Conservation (phyloP, 371 early-diverging fungal genomes). For the Mucor circinelloides region DNA sequence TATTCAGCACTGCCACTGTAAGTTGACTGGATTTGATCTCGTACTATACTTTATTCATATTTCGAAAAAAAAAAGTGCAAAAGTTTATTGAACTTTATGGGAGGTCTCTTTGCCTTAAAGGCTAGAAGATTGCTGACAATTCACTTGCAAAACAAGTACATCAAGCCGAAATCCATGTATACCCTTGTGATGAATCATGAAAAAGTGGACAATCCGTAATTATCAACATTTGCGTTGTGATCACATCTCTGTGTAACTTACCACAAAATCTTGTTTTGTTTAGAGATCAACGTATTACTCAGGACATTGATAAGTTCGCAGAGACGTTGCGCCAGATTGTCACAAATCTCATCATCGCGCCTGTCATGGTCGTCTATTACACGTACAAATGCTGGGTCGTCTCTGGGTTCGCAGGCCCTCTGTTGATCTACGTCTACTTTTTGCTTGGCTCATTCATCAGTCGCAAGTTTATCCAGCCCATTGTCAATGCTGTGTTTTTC, state of each 20-base stretch:
- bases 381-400: slow-evolving; percentile 73
- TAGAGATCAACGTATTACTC: slow-evolving; percentile 89
- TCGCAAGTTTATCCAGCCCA: slow-evolving; percentile 68
- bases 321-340: slow-evolving; percentile 62
- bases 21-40: slow-evolving; percentile 8
- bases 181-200: slow-evolving; percentile 55
- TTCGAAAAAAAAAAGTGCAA: too few species aligned
- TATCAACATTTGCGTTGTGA: not conserved
- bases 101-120: slow-evolving; percentile 61
- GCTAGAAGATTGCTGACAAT: slow-evolving; percentile 59
- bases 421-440: slow-evolving; percentile 74
- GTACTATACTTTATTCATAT: not conserved
- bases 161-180: slow-evolving; percentile 65
- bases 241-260: slow-evolving; percentile 9
- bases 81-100: slow-evolving; percentile 58
- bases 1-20: slow-evolving; percentile 62
- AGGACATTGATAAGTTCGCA: slow-evolving; percentile 85
- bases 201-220: slow-evolving; percentile 74
- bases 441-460: slow-evolving; percentile 63
- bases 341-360: slow-evolving; percentile 74
- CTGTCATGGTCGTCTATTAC: slow-evolving; percentile 77
- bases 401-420: slow-evolving; percentile 72
- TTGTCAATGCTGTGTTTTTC: slow-evolving; percentile 73
- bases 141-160: slow-evolving; percentile 64
- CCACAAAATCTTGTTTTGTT: slow-evolving; percentile 5